phyloP scores from a whole-genome alignment of 345 rosid genomes.

The Sisymbrium irio region DNA sequence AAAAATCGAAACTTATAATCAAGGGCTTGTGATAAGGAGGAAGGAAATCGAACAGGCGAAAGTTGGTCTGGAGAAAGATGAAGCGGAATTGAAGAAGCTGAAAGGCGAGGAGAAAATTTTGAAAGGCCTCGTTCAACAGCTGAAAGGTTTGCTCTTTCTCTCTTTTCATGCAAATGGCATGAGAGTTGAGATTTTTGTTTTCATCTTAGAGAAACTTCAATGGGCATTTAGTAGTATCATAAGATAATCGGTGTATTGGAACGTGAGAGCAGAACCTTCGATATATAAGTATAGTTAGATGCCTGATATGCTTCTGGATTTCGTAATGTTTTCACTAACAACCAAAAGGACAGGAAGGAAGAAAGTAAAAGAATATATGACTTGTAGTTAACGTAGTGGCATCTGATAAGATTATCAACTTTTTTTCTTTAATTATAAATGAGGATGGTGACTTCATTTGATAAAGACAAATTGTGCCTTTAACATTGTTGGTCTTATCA shows the following conservation, averaged over 20 bases:
- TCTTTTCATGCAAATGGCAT: not conserved
- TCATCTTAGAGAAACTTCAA: not conserved
- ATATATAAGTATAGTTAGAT: constrained; percentile 4
- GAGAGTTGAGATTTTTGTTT: constrained; percentile 2
- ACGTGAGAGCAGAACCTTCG: not conserved
- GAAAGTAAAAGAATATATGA: not conserved
- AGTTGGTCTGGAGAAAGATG: constrained; percentile 62
- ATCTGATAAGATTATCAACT: not conserved
- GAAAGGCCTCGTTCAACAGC: constrained; percentile 70
- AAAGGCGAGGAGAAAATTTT: constrained; percentile 72
- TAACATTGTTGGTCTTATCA: not conserved
- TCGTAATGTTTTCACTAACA: not conserved
- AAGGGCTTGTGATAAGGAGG: constrained; percentile 58
- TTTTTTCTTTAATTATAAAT: not conserved
- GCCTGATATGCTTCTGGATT: not conserved
- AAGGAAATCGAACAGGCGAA: constrained; percentile 58
- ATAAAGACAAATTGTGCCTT: not conserved
- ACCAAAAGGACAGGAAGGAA: not conserved
- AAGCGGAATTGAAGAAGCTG: constrained; percentile 62
- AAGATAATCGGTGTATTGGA: not conserved
- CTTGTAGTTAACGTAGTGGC: constrained; percentile 12
- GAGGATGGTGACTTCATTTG: not conserved
- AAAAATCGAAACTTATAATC: constrained; percentile 58
- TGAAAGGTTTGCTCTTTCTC: constrained; percentile 53
- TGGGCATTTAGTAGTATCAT: not conserved